Evolutionary conservation across 345 rosid genomes (phyloP).

Genomic region (Moringa oleifera): DNA sequence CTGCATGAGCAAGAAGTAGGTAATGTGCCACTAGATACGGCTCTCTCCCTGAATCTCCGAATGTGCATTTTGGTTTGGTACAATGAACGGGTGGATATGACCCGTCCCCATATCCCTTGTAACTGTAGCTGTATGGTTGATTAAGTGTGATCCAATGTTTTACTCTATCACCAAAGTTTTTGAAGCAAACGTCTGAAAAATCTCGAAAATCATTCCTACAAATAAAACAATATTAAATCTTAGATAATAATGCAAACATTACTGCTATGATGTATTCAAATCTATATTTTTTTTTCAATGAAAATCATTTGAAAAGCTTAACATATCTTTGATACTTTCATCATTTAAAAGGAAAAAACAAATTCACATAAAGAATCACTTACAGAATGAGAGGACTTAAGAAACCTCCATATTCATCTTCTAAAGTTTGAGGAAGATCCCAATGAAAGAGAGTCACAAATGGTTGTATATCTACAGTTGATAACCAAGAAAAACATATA

Average conservation of each 20-base stretch:
- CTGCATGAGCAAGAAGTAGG: constrained; percentile 45
- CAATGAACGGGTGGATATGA: constrained; percentile 33
- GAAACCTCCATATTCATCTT: constrained; percentile 42
- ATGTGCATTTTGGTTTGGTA: constrained; percentile 28
- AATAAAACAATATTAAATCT: background rate
- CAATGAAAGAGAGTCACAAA: constrained; percentile 41
- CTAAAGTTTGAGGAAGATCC: constrained; percentile 46
- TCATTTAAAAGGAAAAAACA: no score
- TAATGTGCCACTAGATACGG: constrained; percentile 41
- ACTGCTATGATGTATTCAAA: no score
- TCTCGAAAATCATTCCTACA: constrained; percentile 32
- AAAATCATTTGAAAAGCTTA: background rate
- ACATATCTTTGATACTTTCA: background rate
- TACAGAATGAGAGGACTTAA: constrained; percentile 34
- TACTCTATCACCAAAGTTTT: constrained; percentile 46
- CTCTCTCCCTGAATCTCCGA: constrained; percentile 38
- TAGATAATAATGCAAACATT: background rate
- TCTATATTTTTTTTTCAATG: no score
- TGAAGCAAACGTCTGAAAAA: constrained; percentile 38
- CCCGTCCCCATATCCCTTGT: constrained; percentile 23
- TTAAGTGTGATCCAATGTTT: constrained; percentile 51
- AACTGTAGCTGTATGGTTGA: constrained; percentile 30
- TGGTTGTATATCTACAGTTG: constrained; percentile 28
- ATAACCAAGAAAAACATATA: background rate
- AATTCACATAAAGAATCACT: constrained; percentile 3